Conservation (phyloP, 2,329 filamentous ascomycete species). For the Sarocladium oryzae region DNA sequence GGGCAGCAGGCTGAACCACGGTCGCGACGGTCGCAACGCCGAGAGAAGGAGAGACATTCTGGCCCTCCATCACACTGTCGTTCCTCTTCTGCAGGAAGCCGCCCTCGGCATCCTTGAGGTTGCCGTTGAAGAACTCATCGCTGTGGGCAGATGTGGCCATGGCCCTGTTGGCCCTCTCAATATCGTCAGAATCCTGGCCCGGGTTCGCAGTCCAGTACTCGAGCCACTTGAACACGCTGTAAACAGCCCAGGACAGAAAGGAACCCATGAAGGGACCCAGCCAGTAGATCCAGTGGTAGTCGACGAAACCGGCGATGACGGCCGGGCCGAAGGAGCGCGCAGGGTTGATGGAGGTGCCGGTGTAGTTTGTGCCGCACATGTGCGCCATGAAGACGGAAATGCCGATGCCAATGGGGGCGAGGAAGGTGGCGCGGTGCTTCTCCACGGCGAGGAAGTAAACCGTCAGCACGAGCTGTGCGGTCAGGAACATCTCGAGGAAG, state of each 20-base stretch:
- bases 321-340: constrained; percentile 44
- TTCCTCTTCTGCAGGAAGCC: background rate
- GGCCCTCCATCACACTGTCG: constrained; percentile 5
- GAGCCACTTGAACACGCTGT: constrained; percentile 42
- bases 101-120: constrained; percentile 4
- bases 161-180: constrained; percentile 16
- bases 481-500: constrained; percentile 63
- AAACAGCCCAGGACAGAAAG: constrained; percentile 41
- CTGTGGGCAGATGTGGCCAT: background rate
- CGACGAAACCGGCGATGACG: constrained; percentile 34
- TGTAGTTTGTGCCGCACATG: constrained; percentile 38
- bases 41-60: background rate
- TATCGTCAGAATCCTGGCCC: constrained; percentile 37
- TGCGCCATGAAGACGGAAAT: constrained; percentile 59
- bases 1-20: background rate
- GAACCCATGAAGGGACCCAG: constrained; percentile 45
- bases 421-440: constrained; percentile 65
- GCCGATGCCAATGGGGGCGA: constrained; percentile 68
- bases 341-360: constrained; percentile 43
- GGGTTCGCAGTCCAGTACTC: constrained; percentile 46
- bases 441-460: constrained; percentile 66
- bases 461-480: constrained; percentile 55
- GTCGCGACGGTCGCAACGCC: background rate
- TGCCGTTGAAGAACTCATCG: constrained; percentile 3
- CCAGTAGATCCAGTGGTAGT: constrained; percentile 50